Evolutionary conservation across 75 land plant genomes (phyloP), one percentile per base, ranked within the genome.

Genomic region (Cunninghamia lanceolata): DNA sequence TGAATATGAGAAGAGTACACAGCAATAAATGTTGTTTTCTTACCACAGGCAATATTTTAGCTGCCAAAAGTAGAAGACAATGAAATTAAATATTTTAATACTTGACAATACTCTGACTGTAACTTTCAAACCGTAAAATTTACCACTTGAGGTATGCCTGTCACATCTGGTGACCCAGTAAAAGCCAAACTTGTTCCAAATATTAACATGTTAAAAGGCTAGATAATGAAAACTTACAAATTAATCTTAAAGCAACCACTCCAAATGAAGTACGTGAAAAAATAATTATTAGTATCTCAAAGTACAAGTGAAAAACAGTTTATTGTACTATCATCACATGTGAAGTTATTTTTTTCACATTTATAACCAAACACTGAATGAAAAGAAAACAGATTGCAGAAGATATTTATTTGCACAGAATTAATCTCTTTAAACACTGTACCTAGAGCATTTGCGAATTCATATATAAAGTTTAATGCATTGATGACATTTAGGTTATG

Each of bases 11-110:
- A 38, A 90, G 84, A 21, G 91, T 90, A 43, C 82, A 82, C 21
- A 90, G 89, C 47, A 90, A 74, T 75, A 81, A 84, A 66, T 90
- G 89, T 83, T 90, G 91, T 39, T 84, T 87, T 83, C 86, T 70
- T 45, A 90, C 91, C 35, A 90, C 91, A 21, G 89, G 91, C 38
- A 88, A 84, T 1, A 88, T 88, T 11, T 52, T 39, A 45, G 89
- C 86, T 79, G 82, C 82, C 68, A 63, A 9, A 63, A 63, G 68
- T 63, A 63, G 9, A 63, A 63, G n/a, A 63, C n/a, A 21, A 63
- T 25, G 68, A 63, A 63, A 63, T 63, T 63, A 25, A 25, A 63
- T 6, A 63, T 1, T 25, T 63, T 1, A 25, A 63, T 25, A 63
- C 68, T 59, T 4, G 2, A 63, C 68, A 28, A 63, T 63, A 63